These are phyloP conservation scores for Pichia rugopelliculosa DNA, from an alignment of 805 yeast genomes.

Conservation along the genomic window DNA sequence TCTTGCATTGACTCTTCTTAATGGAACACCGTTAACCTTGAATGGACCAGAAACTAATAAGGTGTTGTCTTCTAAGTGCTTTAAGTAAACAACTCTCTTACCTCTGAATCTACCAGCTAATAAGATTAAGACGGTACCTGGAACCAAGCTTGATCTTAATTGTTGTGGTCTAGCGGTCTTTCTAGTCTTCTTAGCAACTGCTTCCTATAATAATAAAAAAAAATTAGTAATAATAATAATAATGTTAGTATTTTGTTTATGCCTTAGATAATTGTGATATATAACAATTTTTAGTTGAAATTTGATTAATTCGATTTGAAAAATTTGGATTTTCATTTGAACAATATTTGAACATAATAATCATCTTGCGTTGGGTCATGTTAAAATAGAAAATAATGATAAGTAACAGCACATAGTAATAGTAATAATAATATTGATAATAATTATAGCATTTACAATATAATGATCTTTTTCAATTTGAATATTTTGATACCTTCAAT, in stretches of 20 bases:
- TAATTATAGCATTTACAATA: too few species aligned
- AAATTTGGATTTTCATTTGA: background rate
- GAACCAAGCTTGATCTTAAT: constrained; percentile 91
- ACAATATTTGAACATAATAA: too few species aligned
- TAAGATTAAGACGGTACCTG: constrained; percentile 96
- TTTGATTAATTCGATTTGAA: background rate
- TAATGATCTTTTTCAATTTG: too few species aligned
- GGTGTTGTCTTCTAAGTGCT: constrained; percentile 96
- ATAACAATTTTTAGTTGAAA: background rate
- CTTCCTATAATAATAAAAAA: constrained; percentile 46
- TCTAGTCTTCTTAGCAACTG: constrained; percentile 80
- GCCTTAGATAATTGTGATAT: background rate
- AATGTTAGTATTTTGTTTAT: constrained; percentile 5
- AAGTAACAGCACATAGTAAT: too few species aligned
- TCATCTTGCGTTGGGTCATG: too few species aligned
- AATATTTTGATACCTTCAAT: too few species aligned
- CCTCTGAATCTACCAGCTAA: constrained; percentile 99
- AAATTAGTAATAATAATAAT: background rate
- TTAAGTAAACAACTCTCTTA: constrained; percentile 97
- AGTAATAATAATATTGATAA: too few species aligned
- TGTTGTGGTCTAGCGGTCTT: constrained; percentile 89
- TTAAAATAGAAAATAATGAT: too few species aligned
- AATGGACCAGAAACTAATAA: constrained; percentile 96
- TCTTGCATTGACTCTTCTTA: constrained; percentile 98
- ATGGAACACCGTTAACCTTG: constrained; percentile 99